These are phyloP conservation scores for Aspergillus asperescens DNA, from an alignment of 495 filamentous ascomycete species.

Conservation along the genomic window DNA sequence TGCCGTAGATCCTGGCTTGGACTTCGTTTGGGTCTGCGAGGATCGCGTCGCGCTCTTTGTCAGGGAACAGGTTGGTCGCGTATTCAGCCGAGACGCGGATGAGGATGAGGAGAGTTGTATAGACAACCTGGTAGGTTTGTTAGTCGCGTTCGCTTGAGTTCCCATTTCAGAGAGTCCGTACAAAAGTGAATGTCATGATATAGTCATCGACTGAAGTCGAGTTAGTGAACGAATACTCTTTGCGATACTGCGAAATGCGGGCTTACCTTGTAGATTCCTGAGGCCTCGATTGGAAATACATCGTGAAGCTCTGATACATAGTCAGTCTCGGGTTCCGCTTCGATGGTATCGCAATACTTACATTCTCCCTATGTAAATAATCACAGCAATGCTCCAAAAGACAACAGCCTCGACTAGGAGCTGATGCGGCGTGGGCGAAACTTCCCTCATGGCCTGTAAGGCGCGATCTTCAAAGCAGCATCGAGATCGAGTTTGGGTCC, in stretches of 20 bases:
- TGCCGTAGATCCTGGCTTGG: constrained; percentile 41
- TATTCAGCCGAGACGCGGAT: constrained; percentile 54
- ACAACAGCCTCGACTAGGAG: constrained; percentile 30
- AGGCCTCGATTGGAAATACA: constrained; percentile 30
- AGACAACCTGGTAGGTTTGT: constrained; percentile 28
- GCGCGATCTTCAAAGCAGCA: not conserved
- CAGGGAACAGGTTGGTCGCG: constrained; percentile 55
- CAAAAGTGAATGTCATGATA: constrained; percentile 52
- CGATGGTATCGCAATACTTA: constrained; percentile 10
- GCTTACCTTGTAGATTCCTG: constrained; percentile 32
- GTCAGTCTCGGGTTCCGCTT: constrained; percentile 6
- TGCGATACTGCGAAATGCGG: not conserved
- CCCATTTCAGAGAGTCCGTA: constrained; percentile 19
- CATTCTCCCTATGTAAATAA: constrained; percentile 33
- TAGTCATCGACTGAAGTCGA: constrained; percentile 45
- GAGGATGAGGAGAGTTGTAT: constrained; percentile 49
- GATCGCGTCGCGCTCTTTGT: constrained; percentile 42
- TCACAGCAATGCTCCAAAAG: constrained; percentile 32
- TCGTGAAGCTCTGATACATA: constrained; percentile 24
- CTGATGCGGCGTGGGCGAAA: constrained; percentile 31
- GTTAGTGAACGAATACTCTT: not conserved
- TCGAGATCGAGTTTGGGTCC: not conserved
- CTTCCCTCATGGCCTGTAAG: constrained; percentile 25
- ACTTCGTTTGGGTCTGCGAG: constrained; percentile 40
- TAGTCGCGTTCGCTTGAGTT: not conserved